Base-by-base conservation (phyloP, 2,329 filamentous ascomycete species). In the Periconia macrospinosa region DNA sequence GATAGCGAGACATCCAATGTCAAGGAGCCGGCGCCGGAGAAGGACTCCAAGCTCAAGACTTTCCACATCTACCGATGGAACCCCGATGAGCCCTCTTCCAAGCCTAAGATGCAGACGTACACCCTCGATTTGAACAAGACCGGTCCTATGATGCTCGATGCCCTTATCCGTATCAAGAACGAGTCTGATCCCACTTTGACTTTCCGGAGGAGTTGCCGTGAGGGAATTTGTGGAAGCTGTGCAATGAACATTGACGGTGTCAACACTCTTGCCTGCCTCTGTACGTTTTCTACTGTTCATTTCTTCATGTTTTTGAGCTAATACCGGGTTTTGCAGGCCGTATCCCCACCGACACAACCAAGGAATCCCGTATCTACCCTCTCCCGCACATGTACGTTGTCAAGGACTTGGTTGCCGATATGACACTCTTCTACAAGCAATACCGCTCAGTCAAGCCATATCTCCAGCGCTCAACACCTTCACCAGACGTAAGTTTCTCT, bases 391-490 rank as follows among this genome's bases (percentile, higher is more conserved):
- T 92, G 77, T 99, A 97, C 79, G 91, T 99, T 66, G 92, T 99
- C 80, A 99, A 97, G 86, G 94, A 99, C 76, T 86, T 99, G 59
- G 94, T 99, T 33, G 93, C 94, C 55, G 94, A 99, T 75, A 82
- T 99, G 81, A 99, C 94, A 59, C 90, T 94, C 72, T 97, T 99
- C 82, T 99, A 99, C 86, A 97, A 97, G 85, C 94, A 99, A 83
- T 99, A 99, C 86, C 96, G 97, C 81, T 97, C 92, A 15, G 97
- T 99, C 80, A 96, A 97, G 87, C 94, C 94, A 42, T 99, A 96
- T 77, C 87, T 99, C 50, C 94, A 97, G 82, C 86, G 92, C 71
- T 88, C 92, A 60, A 94, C 91, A 27, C 88, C 90, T 51, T 81
- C 91, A 42, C 85, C 87, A 64, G 90, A 97, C 73, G 91, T 95